Evolutionary conservation across 2,329 filamentous ascomycete species (phyloP).

Genomic region (Dissoconium aciculare): DNA sequence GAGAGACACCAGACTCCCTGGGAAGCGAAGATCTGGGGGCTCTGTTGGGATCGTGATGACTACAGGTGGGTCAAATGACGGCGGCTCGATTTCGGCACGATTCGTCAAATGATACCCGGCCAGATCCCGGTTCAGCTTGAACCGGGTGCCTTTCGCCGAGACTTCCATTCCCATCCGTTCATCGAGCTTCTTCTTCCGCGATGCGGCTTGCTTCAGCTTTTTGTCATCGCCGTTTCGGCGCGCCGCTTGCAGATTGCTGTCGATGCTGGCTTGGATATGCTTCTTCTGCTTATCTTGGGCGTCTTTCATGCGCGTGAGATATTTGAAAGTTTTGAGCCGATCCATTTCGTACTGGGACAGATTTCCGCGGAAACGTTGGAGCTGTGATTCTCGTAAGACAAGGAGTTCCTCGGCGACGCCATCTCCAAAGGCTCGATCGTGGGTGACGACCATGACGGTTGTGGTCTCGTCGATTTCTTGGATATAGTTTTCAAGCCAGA

Average conservation of each 20-base stretch:
- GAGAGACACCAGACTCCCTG: constrained; percentile 53
- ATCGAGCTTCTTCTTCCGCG: constrained; percentile 69
- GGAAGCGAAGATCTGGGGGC: constrained; percentile 29
- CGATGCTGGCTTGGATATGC: constrained; percentile 66
- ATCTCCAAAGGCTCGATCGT: constrained; percentile 69
- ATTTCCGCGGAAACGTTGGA: constrained; percentile 63
- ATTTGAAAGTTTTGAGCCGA: constrained; percentile 26
- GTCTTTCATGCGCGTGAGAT: constrained; percentile 62
- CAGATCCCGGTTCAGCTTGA: constrained; percentile 67
- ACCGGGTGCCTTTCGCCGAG: constrained; percentile 53
- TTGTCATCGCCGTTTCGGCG: constrained; percentile 69
- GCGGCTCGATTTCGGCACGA: constrained; percentile 57
- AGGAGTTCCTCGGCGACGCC: constrained; percentile 62
- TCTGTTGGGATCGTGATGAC: constrained; percentile 42
- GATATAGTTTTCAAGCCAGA: constrained; percentile 70
- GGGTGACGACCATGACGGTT: constrained; percentile 66
- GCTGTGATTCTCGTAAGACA: constrained; percentile 54
- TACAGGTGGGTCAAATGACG: constrained; percentile 41
- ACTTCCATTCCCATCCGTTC: constrained; percentile 66
- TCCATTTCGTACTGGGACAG: constrained; percentile 58
- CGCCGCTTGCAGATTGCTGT: constrained; percentile 58
- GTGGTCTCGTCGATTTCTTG: constrained; percentile 37
- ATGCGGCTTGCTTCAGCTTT: constrained; percentile 72
- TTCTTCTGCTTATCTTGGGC: constrained; percentile 67
- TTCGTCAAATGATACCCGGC: constrained; percentile 43